These are phyloP conservation scores for Ascochyta rabiei DNA, from an alignment of 2,329 filamentous ascomycete genomes.

Conservation along the genomic window DNA sequence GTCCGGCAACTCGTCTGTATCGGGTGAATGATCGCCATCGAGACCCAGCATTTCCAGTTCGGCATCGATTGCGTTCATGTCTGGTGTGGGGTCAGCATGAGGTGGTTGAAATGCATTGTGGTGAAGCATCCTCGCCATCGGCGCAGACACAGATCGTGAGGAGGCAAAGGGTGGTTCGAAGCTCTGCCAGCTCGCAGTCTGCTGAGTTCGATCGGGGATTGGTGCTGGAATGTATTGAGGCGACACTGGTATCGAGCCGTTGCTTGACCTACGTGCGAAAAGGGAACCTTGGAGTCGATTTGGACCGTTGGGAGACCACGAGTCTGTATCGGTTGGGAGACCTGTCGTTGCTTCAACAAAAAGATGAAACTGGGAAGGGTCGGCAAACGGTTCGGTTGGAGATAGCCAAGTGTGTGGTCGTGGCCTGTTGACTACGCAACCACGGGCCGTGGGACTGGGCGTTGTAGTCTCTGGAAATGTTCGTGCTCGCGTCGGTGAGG, in stretches of 20 bases:
- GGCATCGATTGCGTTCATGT: slow-evolving; percentile 35
- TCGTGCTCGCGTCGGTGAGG: slow-evolving; percentile 29
- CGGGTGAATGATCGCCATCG: slow-evolving; percentile 37
- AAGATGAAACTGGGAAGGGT: slow-evolving; percentile 45
- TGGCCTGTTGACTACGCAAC: slow-evolving; percentile 25
- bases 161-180: slow-evolving; percentile 27
- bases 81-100: slow-evolving; percentile 22
- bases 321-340: slow-evolving; percentile 38
- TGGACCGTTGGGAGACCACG: slow-evolving; percentile 38
- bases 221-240: slow-evolving; percentile 24
- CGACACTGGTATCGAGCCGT: slow-evolving; percentile 34
- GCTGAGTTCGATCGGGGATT: slow-evolving; percentile 16
- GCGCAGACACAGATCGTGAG: slow-evolving; percentile 18
- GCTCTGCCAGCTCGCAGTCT: slow-evolving; percentile 35
- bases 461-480: slow-evolving; percentile 37
- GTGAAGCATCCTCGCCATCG: slow-evolving; percentile 13
- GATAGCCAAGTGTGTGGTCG: slow-evolving; percentile 45
- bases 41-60: slow-evolving; percentile 41
- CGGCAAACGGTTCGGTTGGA: slow-evolving; percentile 43
- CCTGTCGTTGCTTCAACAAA: slow-evolving; percentile 50
- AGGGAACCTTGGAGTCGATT: slow-evolving; percentile 43
- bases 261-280: slow-evolving; percentile 37
- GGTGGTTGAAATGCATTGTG: slow-evolving; percentile 12
- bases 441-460: slow-evolving; percentile 26
- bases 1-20: slow-evolving; percentile 52